Conservation (phyloP, 805 yeast species). For the Jamesozyma gamospora region DNA sequence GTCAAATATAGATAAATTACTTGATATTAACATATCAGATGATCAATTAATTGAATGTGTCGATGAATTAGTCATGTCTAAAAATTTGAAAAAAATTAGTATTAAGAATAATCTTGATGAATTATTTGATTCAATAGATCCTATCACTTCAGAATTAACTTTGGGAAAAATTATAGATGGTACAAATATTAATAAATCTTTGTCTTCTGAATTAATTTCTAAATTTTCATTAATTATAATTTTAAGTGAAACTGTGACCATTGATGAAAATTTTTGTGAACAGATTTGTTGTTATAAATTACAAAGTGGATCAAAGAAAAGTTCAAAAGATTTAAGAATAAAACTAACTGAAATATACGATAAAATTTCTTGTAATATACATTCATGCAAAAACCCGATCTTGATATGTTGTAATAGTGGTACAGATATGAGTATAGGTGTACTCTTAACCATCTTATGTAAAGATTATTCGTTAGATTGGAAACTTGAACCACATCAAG, state of each 20-base stretch:
- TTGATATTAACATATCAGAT: slow-evolving; percentile 24
- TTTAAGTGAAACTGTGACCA: slow-evolving; percentile 10
- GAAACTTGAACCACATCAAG: slow-evolving; percentile 12
- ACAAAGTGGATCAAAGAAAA: slow-evolving; percentile 45
- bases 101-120: slow-evolving; percentile 5
- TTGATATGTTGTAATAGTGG: slow-evolving; percentile 55
- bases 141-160: slow-evolving; percentile 13
- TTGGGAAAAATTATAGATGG: slow-evolving; percentile 15
- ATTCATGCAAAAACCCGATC: no score
- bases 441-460: slow-evolving; percentile 45
- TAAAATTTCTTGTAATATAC: slow-evolving; percentile 24
- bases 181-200: slow-evolving; percentile 4
- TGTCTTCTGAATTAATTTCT: slow-evolving; percentile 6
- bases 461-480: slow-evolving; percentile 37
- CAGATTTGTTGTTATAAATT: slow-evolving; percentile 7
- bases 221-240: slow-evolving; percentile 12
- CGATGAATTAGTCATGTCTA: slow-evolving; percentile 1
- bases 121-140: slow-evolving; percentile 10
- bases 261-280: not conserved
- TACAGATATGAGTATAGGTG: slow-evolving; percentile 55
- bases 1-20: slow-evolving; percentile 31
- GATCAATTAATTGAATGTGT: slow-evolving; percentile 19
- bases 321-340: slow-evolving; percentile 50
- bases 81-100: not conserved
- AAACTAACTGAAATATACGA: slow-evolving; percentile 34